Evolutionary conservation across 257 asterid genomes (phyloP), one percentile per base, ranked within the genome.

Genomic region (Rubia yunnanensis): DNA sequence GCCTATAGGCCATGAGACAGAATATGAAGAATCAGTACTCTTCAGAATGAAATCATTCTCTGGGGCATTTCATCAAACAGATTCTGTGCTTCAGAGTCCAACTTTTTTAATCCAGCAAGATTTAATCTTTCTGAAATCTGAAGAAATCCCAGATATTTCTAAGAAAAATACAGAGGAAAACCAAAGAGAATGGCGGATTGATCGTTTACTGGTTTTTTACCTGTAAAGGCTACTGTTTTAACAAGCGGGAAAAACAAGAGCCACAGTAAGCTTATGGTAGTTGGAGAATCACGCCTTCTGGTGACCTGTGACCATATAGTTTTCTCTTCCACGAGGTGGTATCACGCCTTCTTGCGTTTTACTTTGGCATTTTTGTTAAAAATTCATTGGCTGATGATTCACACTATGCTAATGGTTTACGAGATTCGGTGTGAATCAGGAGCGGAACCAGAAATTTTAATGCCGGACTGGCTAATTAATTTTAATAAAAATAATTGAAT

Each of bases 21-120:
- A 59, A 48, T 62, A 8, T 57, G 39, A 26, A 66, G 20, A 60
- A 34, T 55, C 20, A 17, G 27, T 20, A 15, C 27, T 34, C 26
- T 57, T 28, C n/a, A 14, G 22, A 27, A 10, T 22, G 27, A 57
- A 27, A 57, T 14, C 5, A 3, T 30, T 70, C 67, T 27, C 60
- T 13, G 14, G 7, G 70, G 23, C 89, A 83, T 77, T 85, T 79
- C 10, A 66, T 83, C 94, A 69, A 80, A 79, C 86, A 82, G 10
- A 22, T 72, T 38, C 7, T 18, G 73, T 6, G 34, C 77, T 23
- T 18, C 11, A 50, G 1, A 5, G 4, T 2, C 10, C 57, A 20
- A 1, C 27, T 20, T 22, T 50, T 6, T 22, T 26, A 0, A 7
- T 13, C 13, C 57, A 50, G 14, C 3, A 22, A 50, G 57, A 50